A percentile compares a stretch with the other conserved stretches of the same genome.
Conservation (phyloP, 1,284 basidiomycete genomes). For the Malassezia sympodialis region DNA sequence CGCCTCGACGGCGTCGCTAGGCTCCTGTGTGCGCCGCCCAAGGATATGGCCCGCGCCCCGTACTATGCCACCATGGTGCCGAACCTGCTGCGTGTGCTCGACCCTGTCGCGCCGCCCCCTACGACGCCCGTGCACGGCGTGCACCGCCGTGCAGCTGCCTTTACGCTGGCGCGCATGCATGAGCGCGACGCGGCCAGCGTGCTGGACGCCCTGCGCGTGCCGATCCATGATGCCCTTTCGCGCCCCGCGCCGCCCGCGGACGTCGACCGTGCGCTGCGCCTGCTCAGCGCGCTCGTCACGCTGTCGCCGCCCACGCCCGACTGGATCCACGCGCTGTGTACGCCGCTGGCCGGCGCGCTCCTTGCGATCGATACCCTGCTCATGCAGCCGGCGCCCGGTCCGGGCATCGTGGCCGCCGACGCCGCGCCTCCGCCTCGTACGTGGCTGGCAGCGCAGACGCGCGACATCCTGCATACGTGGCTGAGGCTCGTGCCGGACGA, state of each 20-base stretch:
- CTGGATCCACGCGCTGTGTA: constrained; percentile 26
- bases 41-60: constrained; percentile 19
- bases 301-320: constrained; percentile 37
- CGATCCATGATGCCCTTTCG: not conserved
- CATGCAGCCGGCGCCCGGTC: constrained; percentile 11
- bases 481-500: constrained; percentile 21
- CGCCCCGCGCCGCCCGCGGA: not conserved
- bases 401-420: not conserved
- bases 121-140: constrained; percentile 19
- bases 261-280: constrained; percentile 17
- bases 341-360: constrained; percentile 24
- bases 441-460: constrained; percentile 14
- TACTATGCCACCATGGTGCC: constrained; percentile 26
- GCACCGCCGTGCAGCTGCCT: constrained; percentile 33
- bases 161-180: constrained; percentile 25
- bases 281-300: constrained; percentile 22
- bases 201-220: not conserved
- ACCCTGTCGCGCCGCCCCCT: constrained; percentile 22
- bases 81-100: constrained; percentile 23
- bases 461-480: constrained; percentile 30
- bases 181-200: constrained; percentile 21
- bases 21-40: constrained; percentile 28
- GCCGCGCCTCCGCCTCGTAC: not conserved
- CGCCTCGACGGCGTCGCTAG: constrained; percentile 15
- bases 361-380: constrained; percentile 26